Evolutionary conservation across 257 asterid species (phyloP).

Genomic region (Asclepias syriaca): DNA sequence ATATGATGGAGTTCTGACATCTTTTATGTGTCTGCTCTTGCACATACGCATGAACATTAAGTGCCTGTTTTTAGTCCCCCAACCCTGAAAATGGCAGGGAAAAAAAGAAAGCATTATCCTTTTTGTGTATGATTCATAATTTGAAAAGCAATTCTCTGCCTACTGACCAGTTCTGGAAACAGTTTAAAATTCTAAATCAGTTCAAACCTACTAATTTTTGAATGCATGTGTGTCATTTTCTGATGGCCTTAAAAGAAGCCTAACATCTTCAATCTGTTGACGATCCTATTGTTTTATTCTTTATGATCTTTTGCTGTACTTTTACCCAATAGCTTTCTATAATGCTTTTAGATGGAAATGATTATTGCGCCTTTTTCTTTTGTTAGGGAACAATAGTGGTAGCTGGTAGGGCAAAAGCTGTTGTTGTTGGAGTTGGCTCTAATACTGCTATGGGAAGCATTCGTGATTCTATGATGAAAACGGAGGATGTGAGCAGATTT

Average conservation of each 20-base stretch:
- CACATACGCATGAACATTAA: not conserved
- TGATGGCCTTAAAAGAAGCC: not conserved
- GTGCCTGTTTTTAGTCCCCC: not conserved
- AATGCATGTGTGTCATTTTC: not conserved
- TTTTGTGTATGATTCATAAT: not conserved
- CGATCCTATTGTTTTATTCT: not conserved
- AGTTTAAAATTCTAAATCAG: not conserved
- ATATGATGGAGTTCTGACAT: not conserved
- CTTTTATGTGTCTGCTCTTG: not conserved
- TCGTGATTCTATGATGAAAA: constrained; percentile 91
- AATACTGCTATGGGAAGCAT: constrained; percentile 99
- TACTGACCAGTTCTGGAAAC: not conserved
- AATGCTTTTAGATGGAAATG: not conserved
- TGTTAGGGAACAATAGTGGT: constrained; percentile 92
- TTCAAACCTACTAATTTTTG: not conserved
- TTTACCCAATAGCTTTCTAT: not conserved
- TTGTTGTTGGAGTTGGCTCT: constrained; percentile 91
- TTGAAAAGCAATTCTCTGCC: not conserved
- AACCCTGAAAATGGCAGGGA: not conserved
- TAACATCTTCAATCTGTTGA: not conserved
- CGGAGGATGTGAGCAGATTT: constrained; percentile 75
- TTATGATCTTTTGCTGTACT: not conserved
- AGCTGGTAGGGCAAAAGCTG: constrained; percentile 94
- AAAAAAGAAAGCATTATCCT: not conserved
- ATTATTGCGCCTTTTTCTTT: constrained; percentile 15